Conservation (phyloP, 1,139 yeast genomes). For the Suhomyces wounanorum region DNA sequence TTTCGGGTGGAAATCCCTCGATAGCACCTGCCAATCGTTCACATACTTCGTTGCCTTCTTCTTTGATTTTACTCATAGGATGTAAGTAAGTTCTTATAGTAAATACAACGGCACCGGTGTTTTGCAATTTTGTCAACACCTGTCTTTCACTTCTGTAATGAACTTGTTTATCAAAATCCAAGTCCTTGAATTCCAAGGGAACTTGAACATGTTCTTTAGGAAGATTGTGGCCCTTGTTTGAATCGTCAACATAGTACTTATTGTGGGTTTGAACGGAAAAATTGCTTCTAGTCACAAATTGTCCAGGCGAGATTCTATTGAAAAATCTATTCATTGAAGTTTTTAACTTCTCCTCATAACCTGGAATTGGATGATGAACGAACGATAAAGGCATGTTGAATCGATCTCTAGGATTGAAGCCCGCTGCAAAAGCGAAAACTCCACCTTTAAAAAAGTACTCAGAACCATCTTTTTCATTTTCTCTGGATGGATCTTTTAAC, state of each 20-base stretch:
- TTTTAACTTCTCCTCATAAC: conserved; percentile 55
- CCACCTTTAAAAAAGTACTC: conserved; percentile 70
- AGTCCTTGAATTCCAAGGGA: conserved; percentile 40
- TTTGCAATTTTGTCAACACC: conserved; percentile 57
- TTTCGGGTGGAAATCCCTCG: conserved; percentile 42
- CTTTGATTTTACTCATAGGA: conserved; percentile 56
- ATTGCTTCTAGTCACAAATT: conserved; percentile 59
- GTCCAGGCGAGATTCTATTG: conserved; percentile 48
- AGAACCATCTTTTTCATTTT: conserved; percentile 42
- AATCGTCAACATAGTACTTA: conserved; percentile 51
- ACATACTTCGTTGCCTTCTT: conserved; percentile 51
- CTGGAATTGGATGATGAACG: conserved; percentile 67
- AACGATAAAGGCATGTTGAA: conserved; percentile 54
- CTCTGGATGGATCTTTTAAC: conserved; percentile 47
- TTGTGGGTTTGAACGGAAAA: conserved; percentile 63
- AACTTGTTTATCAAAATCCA: conserved; percentile 57
- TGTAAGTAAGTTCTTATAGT: conserved; percentile 66
- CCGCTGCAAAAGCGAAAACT: conserved; percentile 71
- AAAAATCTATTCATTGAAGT: conserved; percentile 65
- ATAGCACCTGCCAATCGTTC: conserved; percentile 44
- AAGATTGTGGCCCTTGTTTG: conserved; percentile 50
- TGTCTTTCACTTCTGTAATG: conserved; percentile 67
- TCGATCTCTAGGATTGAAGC: conserved; percentile 64
- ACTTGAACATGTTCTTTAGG: conserved; percentile 27
- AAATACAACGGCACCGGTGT: conserved; percentile 54